Conservation (phyloP, 2,329 filamentous ascomycete species). For the Paracorniculantispora psalliotae region DNA sequence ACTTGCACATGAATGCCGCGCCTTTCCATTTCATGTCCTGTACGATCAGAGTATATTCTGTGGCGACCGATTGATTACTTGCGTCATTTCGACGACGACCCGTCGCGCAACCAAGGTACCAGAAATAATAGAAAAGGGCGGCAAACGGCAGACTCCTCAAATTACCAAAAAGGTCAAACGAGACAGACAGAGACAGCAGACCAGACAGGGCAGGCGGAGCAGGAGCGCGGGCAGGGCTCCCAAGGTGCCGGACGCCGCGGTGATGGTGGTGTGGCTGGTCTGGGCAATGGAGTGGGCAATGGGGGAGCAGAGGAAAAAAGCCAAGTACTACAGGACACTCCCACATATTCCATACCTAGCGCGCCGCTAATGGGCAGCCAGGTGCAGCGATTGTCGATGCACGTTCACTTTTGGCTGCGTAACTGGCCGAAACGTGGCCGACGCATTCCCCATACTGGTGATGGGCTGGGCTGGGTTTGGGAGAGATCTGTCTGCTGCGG, state of each 20-base stretch:
- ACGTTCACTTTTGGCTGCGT: neutral
- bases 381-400: conserved; percentile 4
- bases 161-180: conserved; percentile 1
- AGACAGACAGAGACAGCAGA: neutral
- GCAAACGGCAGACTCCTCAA: neutral
- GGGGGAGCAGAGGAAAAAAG: neutral
- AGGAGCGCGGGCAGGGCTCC: neutral
- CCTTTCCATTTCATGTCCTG: neutral
- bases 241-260: neutral
- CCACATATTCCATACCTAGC: neutral
- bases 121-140: neutral
- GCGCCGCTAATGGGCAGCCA: neutral
- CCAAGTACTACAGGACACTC: neutral
- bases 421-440: conserved; percentile 13
- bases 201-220: neutral
- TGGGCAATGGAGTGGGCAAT: neutral
- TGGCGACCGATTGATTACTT: neutral
- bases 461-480: neutral
- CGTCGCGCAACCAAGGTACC: neutral
- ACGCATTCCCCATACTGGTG: neutral
- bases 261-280: neutral
- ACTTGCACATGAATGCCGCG: too few relatives aligned
- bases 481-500: neutral
- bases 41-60: neutral
- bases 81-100: neutral